Percentiles rank a stretch among this genome's conserved stretches.
Evolutionary conservation across 2,329 filamentous ascomycete species (phyloP).

Genomic region (Trichophaea hybrida): DNA sequence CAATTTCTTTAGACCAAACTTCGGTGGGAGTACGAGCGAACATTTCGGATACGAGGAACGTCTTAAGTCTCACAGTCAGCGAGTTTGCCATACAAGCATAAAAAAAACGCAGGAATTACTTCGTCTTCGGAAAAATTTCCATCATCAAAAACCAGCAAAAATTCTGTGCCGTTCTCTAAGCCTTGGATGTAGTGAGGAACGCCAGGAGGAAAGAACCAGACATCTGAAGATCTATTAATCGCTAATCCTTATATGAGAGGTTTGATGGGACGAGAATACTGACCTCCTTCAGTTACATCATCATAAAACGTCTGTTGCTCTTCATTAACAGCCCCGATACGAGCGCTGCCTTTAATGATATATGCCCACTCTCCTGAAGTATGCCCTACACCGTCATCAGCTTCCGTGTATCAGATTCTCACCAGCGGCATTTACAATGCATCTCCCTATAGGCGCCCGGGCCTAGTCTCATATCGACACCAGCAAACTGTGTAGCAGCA

Average conservation of each 20-base stretch:
- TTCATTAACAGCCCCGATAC: slow-evolving; percentile 40
- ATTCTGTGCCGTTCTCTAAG: slow-evolving; percentile 42
- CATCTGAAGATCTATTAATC: slow-evolving; percentile 27
- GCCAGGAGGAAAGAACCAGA: slow-evolving; percentile 17
- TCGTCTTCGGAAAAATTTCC: slow-evolving; percentile 44
- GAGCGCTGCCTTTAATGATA: slow-evolving; percentile 41
- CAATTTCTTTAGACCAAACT: slow-evolving; percentile 43
- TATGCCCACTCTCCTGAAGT: slow-evolving; percentile 41
- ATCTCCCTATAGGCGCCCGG: slow-evolving; percentile 47
- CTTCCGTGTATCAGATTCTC: neutral
- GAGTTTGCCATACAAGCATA: neutral
- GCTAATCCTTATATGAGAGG: neutral
- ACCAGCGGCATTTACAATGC: slow-evolving; percentile 34
- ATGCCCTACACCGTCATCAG: slow-evolving; percentile 33
- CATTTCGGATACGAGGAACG: slow-evolving; percentile 44
- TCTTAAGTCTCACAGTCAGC: slow-evolving; percentile 30
- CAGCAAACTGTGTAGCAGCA: slow-evolving; percentile 39
- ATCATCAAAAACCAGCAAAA: slow-evolving; percentile 46
- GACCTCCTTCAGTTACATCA: slow-evolving; percentile 35
- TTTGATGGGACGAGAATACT: slow-evolving; percentile 31
- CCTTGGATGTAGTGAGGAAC: slow-evolving; percentile 41
- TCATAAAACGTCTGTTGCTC: slow-evolving; percentile 38
- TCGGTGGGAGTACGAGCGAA: slow-evolving; percentile 38
- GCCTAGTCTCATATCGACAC: slow-evolving; percentile 46
- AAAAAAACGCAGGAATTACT: neutral